Conservation (phyloP, 2,329 filamentous ascomycete genomes). For the Venturia pyrina region DNA sequence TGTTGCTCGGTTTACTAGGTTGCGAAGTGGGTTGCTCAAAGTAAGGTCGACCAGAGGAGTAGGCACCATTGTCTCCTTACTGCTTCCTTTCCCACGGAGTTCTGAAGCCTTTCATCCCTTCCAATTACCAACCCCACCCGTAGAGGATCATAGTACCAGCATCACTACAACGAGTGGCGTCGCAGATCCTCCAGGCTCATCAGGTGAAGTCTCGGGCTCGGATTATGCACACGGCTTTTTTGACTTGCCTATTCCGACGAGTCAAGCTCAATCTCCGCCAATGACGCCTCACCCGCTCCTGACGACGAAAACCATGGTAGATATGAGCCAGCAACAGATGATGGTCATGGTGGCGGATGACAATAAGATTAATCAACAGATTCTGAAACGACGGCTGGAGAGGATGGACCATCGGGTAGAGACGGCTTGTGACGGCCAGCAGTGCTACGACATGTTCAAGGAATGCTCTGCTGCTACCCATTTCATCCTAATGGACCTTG, state of each 20-base stretch:
- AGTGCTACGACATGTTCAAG: constrained; percentile 62
- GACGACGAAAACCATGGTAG: constrained; percentile 12
- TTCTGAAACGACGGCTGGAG: constrained; percentile 69
- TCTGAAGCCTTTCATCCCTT: constrained; percentile 13
- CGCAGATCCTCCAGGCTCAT: background rate
- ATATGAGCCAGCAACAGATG: constrained; percentile 34
- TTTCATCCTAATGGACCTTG: constrained; percentile 84
- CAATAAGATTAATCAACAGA: constrained; percentile 75
- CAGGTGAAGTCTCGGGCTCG: background rate
- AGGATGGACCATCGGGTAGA: constrained; percentile 62
- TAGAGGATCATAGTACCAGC: background rate
- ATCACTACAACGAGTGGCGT: background rate
- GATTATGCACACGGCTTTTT: constrained; percentile 1
- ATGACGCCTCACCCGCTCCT: constrained; percentile 10
- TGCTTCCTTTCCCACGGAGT: constrained; percentile 58
- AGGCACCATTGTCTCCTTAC: constrained; percentile 72
- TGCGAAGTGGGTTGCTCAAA: constrained; percentile 79
- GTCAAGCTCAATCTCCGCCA: background rate
- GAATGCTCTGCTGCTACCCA: constrained; percentile 57
- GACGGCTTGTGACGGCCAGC: constrained; percentile 72
- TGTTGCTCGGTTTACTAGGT: constrained; percentile 76
- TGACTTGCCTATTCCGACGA: background rate
- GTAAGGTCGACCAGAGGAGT: constrained; percentile 73
- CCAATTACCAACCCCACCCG: background rate
- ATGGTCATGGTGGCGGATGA: constrained; percentile 75